These are phyloP conservation scores for Hydrangea macrophylla DNA, from an alignment of 148 eudicot species.

Conservation along the genomic window DNA sequence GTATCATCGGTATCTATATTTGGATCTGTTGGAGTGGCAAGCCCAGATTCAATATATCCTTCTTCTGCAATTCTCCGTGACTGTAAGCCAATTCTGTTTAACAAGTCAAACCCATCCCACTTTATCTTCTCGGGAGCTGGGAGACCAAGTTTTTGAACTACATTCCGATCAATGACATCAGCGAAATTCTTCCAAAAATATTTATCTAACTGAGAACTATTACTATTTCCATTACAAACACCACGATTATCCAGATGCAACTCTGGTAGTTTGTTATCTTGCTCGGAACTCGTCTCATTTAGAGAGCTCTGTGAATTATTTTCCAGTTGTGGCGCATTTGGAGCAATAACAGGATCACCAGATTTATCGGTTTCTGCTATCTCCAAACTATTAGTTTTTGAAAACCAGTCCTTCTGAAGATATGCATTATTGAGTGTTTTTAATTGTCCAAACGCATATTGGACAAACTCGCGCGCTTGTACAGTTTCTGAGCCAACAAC, in stretches of 20 bases:
- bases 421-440: slow-evolving; percentile 73
- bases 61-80: slow-evolving; percentile 70
- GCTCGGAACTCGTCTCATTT: slow-evolving; percentile 19
- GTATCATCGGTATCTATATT: slow-evolving; percentile 24
- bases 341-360: slow-evolving; percentile 28
- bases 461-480: slow-evolving; percentile 86
- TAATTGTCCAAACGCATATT: slow-evolving; percentile 81
- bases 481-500: slow-evolving; percentile 83
- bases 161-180: slow-evolving; percentile 60
- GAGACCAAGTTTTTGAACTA: slow-evolving; percentile 72
- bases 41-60: slow-evolving; percentile 83
- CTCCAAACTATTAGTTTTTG: slow-evolving; percentile 23
- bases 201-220: slow-evolving; percentile 44
- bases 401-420: slow-evolving; percentile 42
- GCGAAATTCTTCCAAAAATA: slow-evolving; percentile 78
- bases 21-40: slow-evolving; percentile 60
- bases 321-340: slow-evolving; percentile 21
- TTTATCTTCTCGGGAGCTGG: slow-evolving; percentile 70
- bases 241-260: neutral
- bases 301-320: slow-evolving; percentile 27
- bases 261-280: slow-evolving; percentile 18
- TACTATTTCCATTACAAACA: slow-evolving; percentile 14
- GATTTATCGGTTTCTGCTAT: slow-evolving; percentile 18
- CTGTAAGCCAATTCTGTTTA: slow-evolving; percentile 64
- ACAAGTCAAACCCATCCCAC: slow-evolving; percentile 85